Percentiles rank a stretch among this genome's conserved stretches.
Conservation (phyloP, 140 eudicot genomes). For the Artemisia princeps region DNA sequence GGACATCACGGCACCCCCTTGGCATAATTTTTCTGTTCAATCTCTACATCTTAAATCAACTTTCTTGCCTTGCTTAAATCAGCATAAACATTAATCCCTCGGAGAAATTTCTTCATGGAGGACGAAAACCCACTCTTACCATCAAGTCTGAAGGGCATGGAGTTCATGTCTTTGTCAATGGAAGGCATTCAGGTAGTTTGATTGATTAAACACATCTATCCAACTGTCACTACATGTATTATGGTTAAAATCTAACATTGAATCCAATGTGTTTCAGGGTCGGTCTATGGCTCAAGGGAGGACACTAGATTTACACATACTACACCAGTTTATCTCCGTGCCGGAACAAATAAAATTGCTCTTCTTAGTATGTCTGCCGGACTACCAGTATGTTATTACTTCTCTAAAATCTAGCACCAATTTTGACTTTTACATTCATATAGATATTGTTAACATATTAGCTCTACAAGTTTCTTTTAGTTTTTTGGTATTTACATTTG, state of each 20-base stretch:
- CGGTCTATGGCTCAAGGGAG: constrained; percentile 60
- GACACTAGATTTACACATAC: constrained; percentile 41
- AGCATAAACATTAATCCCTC: constrained; percentile 51
- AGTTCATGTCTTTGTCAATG: constrained; percentile 62
- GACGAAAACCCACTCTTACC: constrained; percentile 50
- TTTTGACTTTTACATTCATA: neutral
- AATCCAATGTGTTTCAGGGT: constrained; percentile 41
- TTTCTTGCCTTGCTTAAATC: constrained; percentile 25
- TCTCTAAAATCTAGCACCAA: neutral
- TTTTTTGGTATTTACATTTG: neutral
- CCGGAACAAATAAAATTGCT: constrained; percentile 59
- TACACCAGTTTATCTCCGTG: constrained; percentile 48
- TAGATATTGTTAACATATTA: too few species aligned
- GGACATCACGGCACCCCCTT: too few species aligned
- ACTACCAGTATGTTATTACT: constrained; percentile 52
- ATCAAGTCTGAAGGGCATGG: constrained; percentile 77
- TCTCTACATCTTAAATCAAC: neutral
- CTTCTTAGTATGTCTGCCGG: constrained; percentile 80
- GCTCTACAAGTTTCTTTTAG: too few species aligned
- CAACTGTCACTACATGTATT: neutral
- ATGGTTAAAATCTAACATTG: constrained; percentile 13
- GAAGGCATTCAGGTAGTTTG: constrained; percentile 54
- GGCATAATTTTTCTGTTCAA: neutral
- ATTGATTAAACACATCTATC: neutral
- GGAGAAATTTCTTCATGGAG: constrained; percentile 57